These are phyloP conservation scores for Arabidopsis arenosa DNA, from an alignment of 345 rosid species.

Conservation along the genomic window DNA sequence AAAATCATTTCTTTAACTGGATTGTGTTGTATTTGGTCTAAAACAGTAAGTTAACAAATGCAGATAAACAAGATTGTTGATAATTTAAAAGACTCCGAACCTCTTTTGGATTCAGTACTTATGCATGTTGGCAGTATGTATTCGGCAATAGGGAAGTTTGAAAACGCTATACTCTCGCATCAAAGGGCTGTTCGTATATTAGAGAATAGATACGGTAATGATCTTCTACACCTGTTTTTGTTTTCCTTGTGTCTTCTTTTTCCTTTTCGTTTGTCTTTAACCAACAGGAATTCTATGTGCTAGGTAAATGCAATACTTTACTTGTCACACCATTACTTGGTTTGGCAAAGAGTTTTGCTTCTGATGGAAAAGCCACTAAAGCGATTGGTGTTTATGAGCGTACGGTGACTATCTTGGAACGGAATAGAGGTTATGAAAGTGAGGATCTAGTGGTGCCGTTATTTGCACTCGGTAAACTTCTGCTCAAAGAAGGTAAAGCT, in stretches of 20 bases:
- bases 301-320: slow-evolving; percentile 61
- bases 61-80: slow-evolving; percentile 73
- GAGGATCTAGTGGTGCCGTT: slow-evolving; percentile 78
- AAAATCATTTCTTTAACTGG: not conserved
- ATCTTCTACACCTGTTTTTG: not conserved
- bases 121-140: slow-evolving; percentile 85
- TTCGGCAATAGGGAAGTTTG: slow-evolving; percentile 67
- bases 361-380: slow-evolving; percentile 59
- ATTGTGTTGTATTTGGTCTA: slow-evolving; percentile 22
- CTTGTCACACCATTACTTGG: slow-evolving; percentile 80
- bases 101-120: slow-evolving; percentile 73
- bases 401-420: slow-evolving; percentile 64
- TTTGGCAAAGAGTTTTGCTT: slow-evolving; percentile 76
- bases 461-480: slow-evolving; percentile 74
- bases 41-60: slow-evolving; percentile 24
- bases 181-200: slow-evolving; percentile 58
- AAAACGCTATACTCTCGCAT: slow-evolving; percentile 61
- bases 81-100: slow-evolving; percentile 54
- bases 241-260: not conserved
- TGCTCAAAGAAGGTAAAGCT: slow-evolving; percentile 72
- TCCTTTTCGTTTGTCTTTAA: slow-evolving; percentile 6
- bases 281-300: slow-evolving; percentile 1
- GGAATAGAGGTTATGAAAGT: slow-evolving; percentile 66
- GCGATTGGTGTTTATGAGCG: slow-evolving; percentile 63
- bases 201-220: slow-evolving; percentile 66